These are phyloP conservation scores for Arthroderma sp. DNA, from an alignment of 2,329 filamentous ascomycete genomes.

Conservation along the genomic window DNA sequence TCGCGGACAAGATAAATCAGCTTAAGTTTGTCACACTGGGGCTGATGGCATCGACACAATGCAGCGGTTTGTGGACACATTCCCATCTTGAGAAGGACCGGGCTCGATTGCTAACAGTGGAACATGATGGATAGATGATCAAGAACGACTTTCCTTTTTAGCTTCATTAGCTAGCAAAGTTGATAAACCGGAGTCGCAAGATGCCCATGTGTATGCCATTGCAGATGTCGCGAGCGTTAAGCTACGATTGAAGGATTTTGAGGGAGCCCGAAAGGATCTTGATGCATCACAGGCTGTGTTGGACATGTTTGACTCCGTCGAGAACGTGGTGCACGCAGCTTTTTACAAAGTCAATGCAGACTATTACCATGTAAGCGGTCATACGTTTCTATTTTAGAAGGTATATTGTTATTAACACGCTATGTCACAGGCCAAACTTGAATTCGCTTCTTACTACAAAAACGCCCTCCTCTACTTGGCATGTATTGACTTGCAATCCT, in stretches of 20 bases:
- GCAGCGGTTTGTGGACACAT: constrained; percentile 28
- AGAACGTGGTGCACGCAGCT: constrained; percentile 86
- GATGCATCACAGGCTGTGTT: constrained; percentile 78
- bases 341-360: constrained; percentile 93
- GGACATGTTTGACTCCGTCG: constrained; percentile 86
- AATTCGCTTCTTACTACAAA: constrained; percentile 94
- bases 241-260: constrained; percentile 63
- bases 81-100: background rate
- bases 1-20: constrained; percentile 98
- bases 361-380: constrained; percentile 65
- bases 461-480: constrained; percentile 96
- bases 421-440: constrained; percentile 53
- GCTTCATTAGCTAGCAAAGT: constrained; percentile 74
- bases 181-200: constrained; percentile 82
- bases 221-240: constrained; percentile 83
- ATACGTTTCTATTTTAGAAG: background rate
- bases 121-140: constrained; percentile 35
- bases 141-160: constrained; percentile 76
- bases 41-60: constrained; percentile 74
- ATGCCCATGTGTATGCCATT: constrained; percentile 87
- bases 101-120: constrained; percentile 1
- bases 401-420: background rate
- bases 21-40: constrained; percentile 89
- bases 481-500: constrained; percentile 71
- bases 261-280: constrained; percentile 74